Evolutionary conservation across 306 rosid species (phyloP).

Genomic region (Prosopis cineraria): DNA sequence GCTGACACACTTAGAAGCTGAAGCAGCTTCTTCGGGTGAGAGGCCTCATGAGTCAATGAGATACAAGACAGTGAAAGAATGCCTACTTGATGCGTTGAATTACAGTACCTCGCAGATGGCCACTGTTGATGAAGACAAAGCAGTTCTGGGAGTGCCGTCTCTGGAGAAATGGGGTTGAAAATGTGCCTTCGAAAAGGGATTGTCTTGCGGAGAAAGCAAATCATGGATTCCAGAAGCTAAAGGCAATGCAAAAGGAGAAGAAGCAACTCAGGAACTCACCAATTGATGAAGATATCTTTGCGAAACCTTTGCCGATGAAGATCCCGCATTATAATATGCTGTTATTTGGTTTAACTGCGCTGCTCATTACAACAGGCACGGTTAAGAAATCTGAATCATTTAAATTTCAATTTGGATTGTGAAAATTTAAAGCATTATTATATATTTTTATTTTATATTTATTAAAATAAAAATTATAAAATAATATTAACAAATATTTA

Average conservation of each 20-base stretch:
- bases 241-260: neutral
- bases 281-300: too few relatives aligned
- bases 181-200: neutral
- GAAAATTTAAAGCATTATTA: too few relatives aligned
- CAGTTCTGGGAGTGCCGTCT: neutral
- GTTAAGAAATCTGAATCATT: too few relatives aligned
- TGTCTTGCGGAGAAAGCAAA: neutral
- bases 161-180: neutral
- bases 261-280: neutral
- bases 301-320: too few relatives aligned
- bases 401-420: too few relatives aligned
- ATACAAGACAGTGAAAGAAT: neutral
- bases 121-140: neutral
- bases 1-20: neutral
- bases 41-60: conserved; percentile 11
- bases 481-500: too few relatives aligned
- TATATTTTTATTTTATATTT: too few relatives aligned
- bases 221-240: neutral
- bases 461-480: too few relatives aligned
- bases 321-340: too few relatives aligned
- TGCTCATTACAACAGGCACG: too few relatives aligned
- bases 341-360: too few relatives aligned
- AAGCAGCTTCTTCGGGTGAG: neutral
- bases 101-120: neutral
- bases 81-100: neutral